These are phyloP conservation scores for Yamadazyma nakazawae DNA, from an alignment of 805 yeast genomes.

Conservation along the genomic window DNA sequence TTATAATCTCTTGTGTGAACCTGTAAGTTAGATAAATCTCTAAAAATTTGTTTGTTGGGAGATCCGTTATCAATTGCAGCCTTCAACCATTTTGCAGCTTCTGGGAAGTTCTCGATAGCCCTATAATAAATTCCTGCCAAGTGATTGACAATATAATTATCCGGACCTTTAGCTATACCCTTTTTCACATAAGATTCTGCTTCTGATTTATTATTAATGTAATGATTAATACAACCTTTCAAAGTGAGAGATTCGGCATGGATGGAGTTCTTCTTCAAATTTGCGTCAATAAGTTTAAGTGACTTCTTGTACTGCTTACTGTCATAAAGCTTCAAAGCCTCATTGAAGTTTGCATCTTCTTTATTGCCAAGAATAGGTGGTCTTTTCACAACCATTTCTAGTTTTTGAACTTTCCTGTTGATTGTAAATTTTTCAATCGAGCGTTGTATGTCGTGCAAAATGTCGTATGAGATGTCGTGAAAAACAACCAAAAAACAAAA, in stretches of 20 bases:
- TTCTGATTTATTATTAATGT: slow-evolving; percentile 53
- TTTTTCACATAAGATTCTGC: slow-evolving; percentile 58
- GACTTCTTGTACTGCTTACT: slow-evolving; percentile 84
- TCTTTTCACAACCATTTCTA: slow-evolving; percentile 6
- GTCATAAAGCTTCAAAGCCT: slow-evolving; percentile 82
- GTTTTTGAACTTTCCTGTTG: background rate
- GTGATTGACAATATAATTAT: slow-evolving; percentile 75
- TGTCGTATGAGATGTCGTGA: background rate
- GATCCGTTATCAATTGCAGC: slow-evolving; percentile 76
- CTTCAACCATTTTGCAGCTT: slow-evolving; percentile 75
- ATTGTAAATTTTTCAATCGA: background rate
- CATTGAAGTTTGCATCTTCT: slow-evolving; percentile 74
- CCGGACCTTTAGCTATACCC: slow-evolving; percentile 57
- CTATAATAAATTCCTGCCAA: slow-evolving; percentile 83
- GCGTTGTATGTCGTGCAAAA: background rate
- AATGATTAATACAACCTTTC: slow-evolving; percentile 70
- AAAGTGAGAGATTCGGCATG: slow-evolving; percentile 82
- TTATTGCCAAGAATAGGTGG: slow-evolving; percentile 44
- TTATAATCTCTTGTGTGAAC: slow-evolving; percentile 75
- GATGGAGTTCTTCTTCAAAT: slow-evolving; percentile 69
- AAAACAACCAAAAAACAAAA: too few relatives aligned
- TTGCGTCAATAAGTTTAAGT: slow-evolving; percentile 67
- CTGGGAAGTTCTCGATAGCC: slow-evolving; percentile 61
- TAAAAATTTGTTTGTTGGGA: slow-evolving; percentile 69
- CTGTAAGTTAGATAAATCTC: slow-evolving; percentile 80